These are phyloP conservation scores for Neoarthrinium moseri DNA, from an alignment of 2,329 filamentous ascomycete species.

Conservation along the genomic window DNA sequence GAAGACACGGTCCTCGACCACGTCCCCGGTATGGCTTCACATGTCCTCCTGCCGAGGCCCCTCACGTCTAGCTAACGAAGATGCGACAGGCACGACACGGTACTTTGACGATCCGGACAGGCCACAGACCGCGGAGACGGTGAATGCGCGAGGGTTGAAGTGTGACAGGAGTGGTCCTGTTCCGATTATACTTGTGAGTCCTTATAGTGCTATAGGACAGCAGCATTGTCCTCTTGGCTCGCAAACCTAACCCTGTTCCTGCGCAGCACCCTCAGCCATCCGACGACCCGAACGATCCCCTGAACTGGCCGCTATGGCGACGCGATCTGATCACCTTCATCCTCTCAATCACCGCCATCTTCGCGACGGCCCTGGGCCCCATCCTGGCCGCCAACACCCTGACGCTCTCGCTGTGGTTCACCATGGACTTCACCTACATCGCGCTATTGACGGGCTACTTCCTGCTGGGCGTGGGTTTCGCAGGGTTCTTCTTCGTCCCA, in stretches of 20 bases:
- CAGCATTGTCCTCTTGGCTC: no score
- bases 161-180: constrained; percentile 65
- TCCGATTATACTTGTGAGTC: constrained; percentile 71
- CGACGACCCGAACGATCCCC: constrained; percentile 85
- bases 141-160: constrained; percentile 56
- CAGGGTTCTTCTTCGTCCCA: constrained; percentile 83
- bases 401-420: constrained; percentile 68
- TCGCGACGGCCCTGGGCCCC: constrained; percentile 80
- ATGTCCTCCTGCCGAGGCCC: background rate
- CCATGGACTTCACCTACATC: constrained; percentile 67
- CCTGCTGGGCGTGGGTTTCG: constrained; percentile 77
- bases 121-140: constrained; percentile 38
- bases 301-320: constrained; percentile 82
- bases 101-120: constrained; percentile 61
- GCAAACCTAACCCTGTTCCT: no score
- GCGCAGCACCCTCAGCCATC: constrained; percentile 73
- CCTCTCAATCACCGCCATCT: constrained; percentile 77
- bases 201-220: no score
- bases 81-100: constrained; percentile 52
- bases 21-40: constrained; percentile 63
- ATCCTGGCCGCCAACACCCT: constrained; percentile 88
- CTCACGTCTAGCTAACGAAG: constrained; percentile 23
- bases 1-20: constrained; percentile 64
- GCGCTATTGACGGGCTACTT: constrained; percentile 86
- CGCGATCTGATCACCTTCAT: constrained; percentile 78